These are phyloP conservation scores for Chlorophyllum brunneum DNA, from an alignment of 768 basidiomycete genomes.

Conservation along the genomic window DNA sequence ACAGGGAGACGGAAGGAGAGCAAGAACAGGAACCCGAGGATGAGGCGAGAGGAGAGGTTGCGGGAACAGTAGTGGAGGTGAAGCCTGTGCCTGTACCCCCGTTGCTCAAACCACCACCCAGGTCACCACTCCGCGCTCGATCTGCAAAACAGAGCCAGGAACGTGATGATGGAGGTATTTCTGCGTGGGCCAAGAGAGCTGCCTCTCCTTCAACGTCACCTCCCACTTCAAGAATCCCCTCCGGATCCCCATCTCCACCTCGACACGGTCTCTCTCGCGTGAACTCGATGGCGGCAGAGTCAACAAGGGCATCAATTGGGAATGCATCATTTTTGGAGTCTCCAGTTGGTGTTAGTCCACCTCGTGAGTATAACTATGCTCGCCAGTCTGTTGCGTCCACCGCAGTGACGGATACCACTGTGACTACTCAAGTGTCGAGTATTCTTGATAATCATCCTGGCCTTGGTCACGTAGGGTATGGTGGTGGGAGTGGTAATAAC, in stretches of 20 bases:
- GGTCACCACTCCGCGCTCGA: conserved; percentile 53
- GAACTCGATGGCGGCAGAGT: conserved; percentile 30
- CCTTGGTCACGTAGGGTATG: conserved; percentile 6
- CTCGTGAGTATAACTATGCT: conserved; percentile 28
- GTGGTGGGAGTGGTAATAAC: conserved; percentile 26
- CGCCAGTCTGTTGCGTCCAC: conserved; percentile 66
- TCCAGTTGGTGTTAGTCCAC: conserved; percentile 4
- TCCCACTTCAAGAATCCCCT: background rate
- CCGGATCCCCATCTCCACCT: background rate
- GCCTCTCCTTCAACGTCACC: conserved; percentile 21
- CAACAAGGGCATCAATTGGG: conserved; percentile 30
- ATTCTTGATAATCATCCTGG: conserved; percentile 50
- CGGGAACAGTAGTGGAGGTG: conserved; percentile 22
- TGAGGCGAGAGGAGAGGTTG: background rate
- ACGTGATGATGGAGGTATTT: conserved; percentile 25
- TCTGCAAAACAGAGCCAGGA: conserved; percentile 10
- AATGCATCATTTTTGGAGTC: conserved; percentile 35
- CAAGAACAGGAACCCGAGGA: conserved; percentile 15
- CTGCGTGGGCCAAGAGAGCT: conserved; percentile 26
- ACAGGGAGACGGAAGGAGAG: conserved; percentile 14
- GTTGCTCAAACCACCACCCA: conserved; percentile 34
- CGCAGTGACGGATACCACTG: conserved; percentile 49
- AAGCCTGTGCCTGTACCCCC: conserved; percentile 37
- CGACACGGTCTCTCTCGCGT: conserved; percentile 3
- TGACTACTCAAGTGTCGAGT: conserved; percentile 56